Evolutionary conservation across 2,329 filamentous ascomycete species (phyloP), one percentile per base, ranked within the genome.

Genomic region (Penicillium carneum): DNA sequence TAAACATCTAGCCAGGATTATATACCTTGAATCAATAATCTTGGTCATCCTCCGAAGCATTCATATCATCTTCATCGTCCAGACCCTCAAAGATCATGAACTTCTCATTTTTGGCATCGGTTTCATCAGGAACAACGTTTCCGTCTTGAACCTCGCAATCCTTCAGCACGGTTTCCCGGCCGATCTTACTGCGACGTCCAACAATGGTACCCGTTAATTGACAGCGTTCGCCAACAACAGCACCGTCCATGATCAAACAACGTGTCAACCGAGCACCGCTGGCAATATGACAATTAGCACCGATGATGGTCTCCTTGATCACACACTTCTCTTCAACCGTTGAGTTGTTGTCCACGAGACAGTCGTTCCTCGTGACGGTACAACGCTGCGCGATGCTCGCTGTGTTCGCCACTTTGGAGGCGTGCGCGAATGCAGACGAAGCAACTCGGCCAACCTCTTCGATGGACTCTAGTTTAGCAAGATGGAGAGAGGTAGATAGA

Each of bases 221-320:
- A 72, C 90, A 93, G 45, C 90, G 89, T 70, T 92, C 90, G 14
- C 92, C 93, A 12, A 99, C 85, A 8, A 91, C 88, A 0, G 91
- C 93, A 3, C 92, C 92, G 63, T 98, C 94, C 92, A 98, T 97
- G 20, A 98, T 81, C 49, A 98, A 79, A 77, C 94, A 98, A 66
- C 93, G 87, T n/a, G 88, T 88, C 46, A 99, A 80, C 67, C 93
- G 91, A 33, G 90, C 92, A n/a, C 93, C 92, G 68, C 90, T 88
- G 64, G 89, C 88, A 66, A 99, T 94, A 70, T 91, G 89, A 75
- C 92, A 96, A 69, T 92, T 92, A 4, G 91, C 87, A 2, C 95
- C 95, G 42, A 99, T 87, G 33, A 97, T 92, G 39, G 85, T 90
- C 77, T 97, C 92, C 77, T 97, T 97, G 79, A 99, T 90, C n/a